These are phyloP conservation scores for Paecilomyces fulvus DNA, from an alignment of 2,329 filamentous ascomycete species.

Conservation along the genomic window DNA sequence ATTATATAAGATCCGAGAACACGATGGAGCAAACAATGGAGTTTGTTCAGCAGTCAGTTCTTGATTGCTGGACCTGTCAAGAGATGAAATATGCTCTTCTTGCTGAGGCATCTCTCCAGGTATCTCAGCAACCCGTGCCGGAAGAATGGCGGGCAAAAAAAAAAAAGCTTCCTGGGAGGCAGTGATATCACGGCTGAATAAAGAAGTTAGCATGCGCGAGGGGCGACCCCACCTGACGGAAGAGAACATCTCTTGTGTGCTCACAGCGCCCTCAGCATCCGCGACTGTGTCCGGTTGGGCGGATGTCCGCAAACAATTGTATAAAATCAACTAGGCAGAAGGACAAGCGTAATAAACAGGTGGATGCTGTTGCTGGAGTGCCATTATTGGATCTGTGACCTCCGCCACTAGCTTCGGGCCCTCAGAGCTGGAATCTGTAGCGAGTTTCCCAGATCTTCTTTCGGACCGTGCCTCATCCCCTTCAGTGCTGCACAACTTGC, in stretches of 20 bases:
- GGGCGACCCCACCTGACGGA: neutral
- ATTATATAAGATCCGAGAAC: neutral
- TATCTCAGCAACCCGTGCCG: too few species aligned
- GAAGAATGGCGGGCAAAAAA: neutral
- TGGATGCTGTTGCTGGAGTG: neutral
- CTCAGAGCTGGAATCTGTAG: slow-evolving; percentile 1
- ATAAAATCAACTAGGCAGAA: neutral
- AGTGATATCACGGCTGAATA: neutral
- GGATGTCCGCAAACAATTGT: neutral
- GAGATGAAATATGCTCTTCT: neutral
- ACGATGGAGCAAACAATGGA: neutral
- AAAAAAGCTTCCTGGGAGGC: neutral
- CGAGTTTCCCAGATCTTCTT: neutral
- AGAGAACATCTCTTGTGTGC: neutral
- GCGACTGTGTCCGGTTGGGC: neutral
- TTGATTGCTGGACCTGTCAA: neutral
- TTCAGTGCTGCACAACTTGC: neutral
- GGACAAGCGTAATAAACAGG: neutral
- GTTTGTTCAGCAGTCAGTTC: neutral
- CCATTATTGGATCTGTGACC: slow-evolving; percentile 1
- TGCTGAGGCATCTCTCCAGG: neutral
- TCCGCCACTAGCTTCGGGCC: neutral
- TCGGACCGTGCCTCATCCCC: neutral
- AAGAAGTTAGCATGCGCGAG: neutral
- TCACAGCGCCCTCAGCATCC: neutral